Evolutionary conservation across 75 land plant genomes (phyloP), one percentile per base, ranked within the genome.

Genomic region (Chamaecyparis obtusa): DNA sequence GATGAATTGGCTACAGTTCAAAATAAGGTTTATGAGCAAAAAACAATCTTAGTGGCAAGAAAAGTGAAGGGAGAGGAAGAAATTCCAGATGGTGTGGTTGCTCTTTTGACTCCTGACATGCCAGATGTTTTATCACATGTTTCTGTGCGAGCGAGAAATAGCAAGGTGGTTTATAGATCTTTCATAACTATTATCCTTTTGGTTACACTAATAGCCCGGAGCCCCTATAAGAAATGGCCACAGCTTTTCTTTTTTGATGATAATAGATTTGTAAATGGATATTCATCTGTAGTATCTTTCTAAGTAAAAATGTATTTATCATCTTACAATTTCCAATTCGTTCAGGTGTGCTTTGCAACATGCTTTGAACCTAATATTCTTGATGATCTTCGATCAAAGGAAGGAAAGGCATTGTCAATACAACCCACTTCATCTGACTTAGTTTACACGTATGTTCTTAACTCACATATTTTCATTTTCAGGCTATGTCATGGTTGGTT

Each of bases 121-220:
- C 99, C 99, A 30, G 99, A 98, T 92, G 96, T 98, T 36, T 88
- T 98, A 71, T 98, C 99, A 84, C 99, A 98, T 91, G 99, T 98
- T 71, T 98, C 99, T 67, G 99, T 98, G n/a, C 92, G 99, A 78
- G 99, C 99, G 54, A 93, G 99, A 87, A 98, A 98, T 89, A 83
- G 96, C 90, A 98, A 98, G 97, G 99, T 96, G 30, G 51, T 55
- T 86, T 15, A 69, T 85, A 33, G 17, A 39, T 35, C 35, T 37
- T 24, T 15, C 74, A 60, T 30, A 33, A 67, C 14, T 16, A 44
- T 21, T 21, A 8, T 72, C 2, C 80, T 30, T 46, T 86, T 81
- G 30, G 32, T 9, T 78, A 39, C 81, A 78, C 0, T 8, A 15
- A 43, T 30, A 48, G 37, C 60, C 39, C 21, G 9, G 49, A 8